phyloP scores from a whole-genome alignment of 495 filamentous ascomycete genomes.

The Xeromyces bisporus region DNA sequence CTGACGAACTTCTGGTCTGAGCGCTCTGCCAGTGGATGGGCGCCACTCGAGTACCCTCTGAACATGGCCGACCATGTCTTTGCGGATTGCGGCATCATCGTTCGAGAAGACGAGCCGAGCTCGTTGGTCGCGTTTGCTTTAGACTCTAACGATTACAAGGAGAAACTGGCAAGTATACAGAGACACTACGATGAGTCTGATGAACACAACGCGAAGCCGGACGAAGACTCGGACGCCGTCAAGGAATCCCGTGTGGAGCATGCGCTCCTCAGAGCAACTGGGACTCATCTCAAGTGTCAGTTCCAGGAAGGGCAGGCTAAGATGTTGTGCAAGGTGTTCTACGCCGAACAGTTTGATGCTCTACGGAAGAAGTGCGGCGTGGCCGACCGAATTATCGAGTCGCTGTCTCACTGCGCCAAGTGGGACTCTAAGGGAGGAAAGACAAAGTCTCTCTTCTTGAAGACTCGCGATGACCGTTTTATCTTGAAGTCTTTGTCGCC shows the following conservation, averaged over 20 bases:
- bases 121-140: slow-evolving; percentile 89
- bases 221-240: slow-evolving; percentile 21
- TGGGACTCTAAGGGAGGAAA: slow-evolving; percentile 99
- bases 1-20: slow-evolving; percentile 97
- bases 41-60: slow-evolving; percentile 83
- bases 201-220: slow-evolving; percentile 6
- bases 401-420: slow-evolving; percentile 82
- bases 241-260: slow-evolving; percentile 45
- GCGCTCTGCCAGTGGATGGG: slow-evolving; percentile 88
- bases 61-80: slow-evolving; percentile 84
- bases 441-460: slow-evolving; percentile 94
- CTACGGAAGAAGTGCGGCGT: slow-evolving; percentile 84
- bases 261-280: slow-evolving; percentile 62
- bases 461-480: slow-evolving; percentile 87
- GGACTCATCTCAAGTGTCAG: slow-evolving; percentile 86
- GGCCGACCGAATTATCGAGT: slow-evolving; percentile 85
- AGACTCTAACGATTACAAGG: slow-evolving; percentile 66
- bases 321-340: slow-evolving; percentile 96
- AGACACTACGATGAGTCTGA: slow-evolving; percentile 32
- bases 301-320: slow-evolving; percentile 80
- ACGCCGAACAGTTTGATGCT: slow-evolving; percentile 94
- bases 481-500: slow-evolving; percentile 79
- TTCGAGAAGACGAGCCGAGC: slow-evolving; percentile 93
- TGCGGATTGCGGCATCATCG: slow-evolving; percentile 92
- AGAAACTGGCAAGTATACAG: slow-evolving; percentile 59